phyloP scores from a whole-genome alignment of 2,329 filamentous ascomycete genomes.

The Chaetomium globosum region DNA sequence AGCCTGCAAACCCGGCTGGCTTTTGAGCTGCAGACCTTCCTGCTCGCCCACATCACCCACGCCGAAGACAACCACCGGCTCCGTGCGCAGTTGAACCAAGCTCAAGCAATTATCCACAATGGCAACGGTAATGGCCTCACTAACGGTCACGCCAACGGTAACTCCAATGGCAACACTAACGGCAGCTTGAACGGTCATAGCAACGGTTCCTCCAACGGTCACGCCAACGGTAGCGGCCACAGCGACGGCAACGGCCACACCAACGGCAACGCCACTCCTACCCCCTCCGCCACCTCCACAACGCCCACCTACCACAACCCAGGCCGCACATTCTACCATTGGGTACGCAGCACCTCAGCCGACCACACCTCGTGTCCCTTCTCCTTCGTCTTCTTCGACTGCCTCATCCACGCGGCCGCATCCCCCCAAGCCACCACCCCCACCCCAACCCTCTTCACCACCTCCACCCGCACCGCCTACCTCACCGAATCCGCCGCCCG shows the following conservation, averaged over 20 bases:
- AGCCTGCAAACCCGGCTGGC: not conserved
- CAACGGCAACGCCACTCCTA: too few relatives aligned
- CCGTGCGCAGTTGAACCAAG: not conserved
- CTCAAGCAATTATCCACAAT: not conserved
- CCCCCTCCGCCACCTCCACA: not conserved
- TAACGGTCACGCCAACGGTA: not conserved
- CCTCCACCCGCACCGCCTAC: not conserved
- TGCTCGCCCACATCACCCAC: not conserved
- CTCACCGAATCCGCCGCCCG: not conserved
- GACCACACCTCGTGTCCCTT: not conserved
- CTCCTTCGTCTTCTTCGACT: constrained; percentile 3
- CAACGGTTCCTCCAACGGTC: too few relatives aligned
- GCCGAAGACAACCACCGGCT: not conserved
- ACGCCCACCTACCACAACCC: not conserved
- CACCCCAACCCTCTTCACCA: not conserved
- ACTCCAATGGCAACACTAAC: not conserved
- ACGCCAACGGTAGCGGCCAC: too few relatives aligned
- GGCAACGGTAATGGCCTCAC: not conserved
- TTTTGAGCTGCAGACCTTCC: not conserved
- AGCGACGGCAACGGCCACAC: too few relatives aligned
- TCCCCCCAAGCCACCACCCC: not conserved
- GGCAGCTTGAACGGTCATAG: not conserved
- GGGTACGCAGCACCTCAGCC: constrained; percentile 5
- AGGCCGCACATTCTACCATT: not conserved
- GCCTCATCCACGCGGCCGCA: not conserved